Evolutionary conservation across 495 filamentous ascomycete species (phyloP).

Genomic region (Melanomma pulvis-pyrius): DNA sequence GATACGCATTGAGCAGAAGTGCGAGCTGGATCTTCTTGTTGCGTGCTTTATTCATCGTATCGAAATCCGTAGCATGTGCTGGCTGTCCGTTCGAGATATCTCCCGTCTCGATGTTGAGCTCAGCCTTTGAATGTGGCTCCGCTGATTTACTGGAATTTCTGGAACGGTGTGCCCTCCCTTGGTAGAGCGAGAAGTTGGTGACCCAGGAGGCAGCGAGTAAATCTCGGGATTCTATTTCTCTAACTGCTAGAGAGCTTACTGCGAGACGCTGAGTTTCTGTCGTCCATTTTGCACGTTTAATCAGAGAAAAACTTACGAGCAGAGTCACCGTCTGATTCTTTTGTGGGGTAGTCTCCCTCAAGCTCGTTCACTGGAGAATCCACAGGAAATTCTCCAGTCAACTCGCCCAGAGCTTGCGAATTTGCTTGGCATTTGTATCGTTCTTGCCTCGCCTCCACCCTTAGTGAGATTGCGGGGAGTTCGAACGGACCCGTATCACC

Average conservation of each 20-base stretch:
- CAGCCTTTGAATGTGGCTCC: neutral
- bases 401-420: neutral
- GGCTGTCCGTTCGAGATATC: neutral
- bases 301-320: neutral
- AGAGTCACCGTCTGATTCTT: neutral
- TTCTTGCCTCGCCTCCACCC: neutral
- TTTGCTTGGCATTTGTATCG: neutral
- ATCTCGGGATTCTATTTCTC: neutral
- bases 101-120: neutral
- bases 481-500: neutral
- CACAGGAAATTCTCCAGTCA: constrained; percentile 5
- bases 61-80: neutral
- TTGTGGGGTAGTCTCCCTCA: neutral
- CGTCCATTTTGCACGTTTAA: neutral
- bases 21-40: neutral
- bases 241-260: neutral
- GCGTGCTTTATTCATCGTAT: neutral
- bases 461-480: neutral
- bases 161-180: neutral
- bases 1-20: neutral
- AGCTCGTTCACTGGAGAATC: neutral
- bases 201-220: constrained; percentile 3
- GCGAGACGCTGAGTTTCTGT: neutral
- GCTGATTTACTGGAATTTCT: neutral
- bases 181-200: neutral